Evolutionary conservation across 2,329 filamentous ascomycete genomes (phyloP).

Genomic region (Neonectria neomacrospora): DNA sequence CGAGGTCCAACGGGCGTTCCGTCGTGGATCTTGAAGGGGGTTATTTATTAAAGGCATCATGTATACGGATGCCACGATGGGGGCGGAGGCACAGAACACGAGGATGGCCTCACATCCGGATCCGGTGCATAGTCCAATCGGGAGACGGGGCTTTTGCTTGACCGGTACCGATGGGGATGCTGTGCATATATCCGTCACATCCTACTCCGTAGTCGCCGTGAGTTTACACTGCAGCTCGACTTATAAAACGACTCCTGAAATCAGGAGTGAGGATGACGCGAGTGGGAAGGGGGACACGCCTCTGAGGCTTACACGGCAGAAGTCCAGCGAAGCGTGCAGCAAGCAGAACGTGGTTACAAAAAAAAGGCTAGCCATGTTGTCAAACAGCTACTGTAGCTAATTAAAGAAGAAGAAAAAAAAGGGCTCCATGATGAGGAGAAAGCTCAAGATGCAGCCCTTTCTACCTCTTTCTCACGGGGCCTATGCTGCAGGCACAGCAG

Average conservation of each 20-base stretch:
- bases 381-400: background rate
- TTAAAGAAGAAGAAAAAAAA: background rate
- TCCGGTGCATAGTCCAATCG: background rate
- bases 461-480: background rate
- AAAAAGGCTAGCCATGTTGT: background rate
- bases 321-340: background rate
- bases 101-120: background rate
- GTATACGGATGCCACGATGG: background rate
- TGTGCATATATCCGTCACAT: background rate
- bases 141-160: background rate
- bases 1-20: background rate
- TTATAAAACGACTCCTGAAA: background rate
- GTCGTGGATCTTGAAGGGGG: background rate
- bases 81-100: background rate
- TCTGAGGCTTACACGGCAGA: background rate
- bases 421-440: background rate
- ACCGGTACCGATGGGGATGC: background rate
- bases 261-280: background rate
- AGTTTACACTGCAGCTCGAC: background rate
- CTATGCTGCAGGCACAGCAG: conserved; percentile 20
- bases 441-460: no score
- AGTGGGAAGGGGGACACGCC: background rate
- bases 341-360: background rate
- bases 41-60: background rate
- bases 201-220: no score